These are phyloP conservation scores for Leccinum uliginosum DNA, from an alignment of 768 basidiomycete species.

Conservation along the genomic window DNA sequence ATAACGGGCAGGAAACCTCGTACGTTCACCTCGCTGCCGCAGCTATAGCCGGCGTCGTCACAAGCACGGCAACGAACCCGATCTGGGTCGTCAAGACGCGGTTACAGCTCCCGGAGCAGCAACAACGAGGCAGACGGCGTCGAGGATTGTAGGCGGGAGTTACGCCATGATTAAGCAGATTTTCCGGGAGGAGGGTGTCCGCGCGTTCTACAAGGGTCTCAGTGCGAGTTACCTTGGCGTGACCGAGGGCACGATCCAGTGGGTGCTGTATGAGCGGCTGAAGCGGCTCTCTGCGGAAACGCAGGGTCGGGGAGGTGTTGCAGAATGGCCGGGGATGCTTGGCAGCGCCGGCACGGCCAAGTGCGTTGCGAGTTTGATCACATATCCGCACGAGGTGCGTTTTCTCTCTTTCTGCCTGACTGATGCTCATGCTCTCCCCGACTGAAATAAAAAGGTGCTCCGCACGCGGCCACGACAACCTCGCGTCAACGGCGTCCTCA, in stretches of 20 bases:
- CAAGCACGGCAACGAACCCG: constrained; percentile 91
- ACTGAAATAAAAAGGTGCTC: constrained; percentile 59
- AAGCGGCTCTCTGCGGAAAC: constrained; percentile 60
- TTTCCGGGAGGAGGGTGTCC: constrained; percentile 71
- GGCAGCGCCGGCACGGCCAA: constrained; percentile 92
- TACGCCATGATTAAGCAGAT: constrained; percentile 68
- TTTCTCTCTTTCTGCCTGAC: not conserved
- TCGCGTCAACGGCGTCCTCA: constrained; percentile 66
- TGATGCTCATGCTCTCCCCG: not conserved
- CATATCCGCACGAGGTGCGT: constrained; percentile 95
- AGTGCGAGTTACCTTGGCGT: constrained; percentile 95
- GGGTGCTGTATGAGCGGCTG: constrained; percentile 92
- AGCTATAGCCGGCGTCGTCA: constrained; percentile 79
- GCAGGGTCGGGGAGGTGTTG: constrained; percentile 52
- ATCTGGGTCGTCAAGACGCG: constrained; percentile 99
- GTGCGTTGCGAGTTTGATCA: constrained; percentile 88
- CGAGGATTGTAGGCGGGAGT: constrained; percentile 47
- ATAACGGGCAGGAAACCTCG: constrained; percentile 72
- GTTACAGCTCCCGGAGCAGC: constrained; percentile 59
- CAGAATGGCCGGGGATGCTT: constrained; percentile 78
- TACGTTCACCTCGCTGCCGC: constrained; percentile 85
- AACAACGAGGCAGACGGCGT: constrained; percentile 6
- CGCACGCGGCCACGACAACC: constrained; percentile 93
- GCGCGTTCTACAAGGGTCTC: constrained; percentile 92
- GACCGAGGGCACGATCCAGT: constrained; percentile 94